Base-by-base conservation (phyloP, 2,329 filamentous ascomycete genomes). In the Epichloe gansuensis region DNA sequence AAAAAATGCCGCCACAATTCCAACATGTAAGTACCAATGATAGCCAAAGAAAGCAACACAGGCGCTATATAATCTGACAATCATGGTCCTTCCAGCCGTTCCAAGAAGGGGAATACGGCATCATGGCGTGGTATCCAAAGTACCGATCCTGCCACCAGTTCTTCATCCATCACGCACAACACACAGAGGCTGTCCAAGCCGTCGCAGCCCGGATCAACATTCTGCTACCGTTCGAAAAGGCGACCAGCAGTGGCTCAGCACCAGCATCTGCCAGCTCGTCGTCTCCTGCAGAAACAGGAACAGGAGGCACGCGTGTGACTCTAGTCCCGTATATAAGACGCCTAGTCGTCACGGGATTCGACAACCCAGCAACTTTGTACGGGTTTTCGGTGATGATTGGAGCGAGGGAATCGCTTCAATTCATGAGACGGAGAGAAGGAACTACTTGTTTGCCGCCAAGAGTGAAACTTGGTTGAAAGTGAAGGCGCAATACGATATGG, bases 321-420 rank as follows among this genome's bases (percentile, higher is more conserved):
- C 75, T 96, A 11, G 79, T 93, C 4, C 91, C 93, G 0, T 98
- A 95, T 67, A 84, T 97, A 56, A 85, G 91, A 37, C 87, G 93
- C 15, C 78, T 97, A 2, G 83, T 97, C 46, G 88, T 88, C 15
- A 97, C 91, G 0, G 91, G 91, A 2, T 93, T 95, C 72, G 93
- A 97, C 67, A 83, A 83, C 42, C 83, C 86, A 0, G 83, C 83
- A 0, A 84, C 97, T n/a, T 73, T 98, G 55, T 88, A 95, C 64
- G 90, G 90, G 11, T 96, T 72, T 98, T 97, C 61, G 93, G 93
- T n/a, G 88, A 96, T 58, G 86, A 95, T 64, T 98, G 91, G 88
- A 69, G 74, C 37, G 74, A 78, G 21, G 93, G 93, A 2, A 77
- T 97, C 48, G 86, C 90, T 0, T 81, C 83, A 11, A 74, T 96